phyloP scores from a whole-genome alignment of 257 asterid genomes.

The Catharanthus roseus region DNA sequence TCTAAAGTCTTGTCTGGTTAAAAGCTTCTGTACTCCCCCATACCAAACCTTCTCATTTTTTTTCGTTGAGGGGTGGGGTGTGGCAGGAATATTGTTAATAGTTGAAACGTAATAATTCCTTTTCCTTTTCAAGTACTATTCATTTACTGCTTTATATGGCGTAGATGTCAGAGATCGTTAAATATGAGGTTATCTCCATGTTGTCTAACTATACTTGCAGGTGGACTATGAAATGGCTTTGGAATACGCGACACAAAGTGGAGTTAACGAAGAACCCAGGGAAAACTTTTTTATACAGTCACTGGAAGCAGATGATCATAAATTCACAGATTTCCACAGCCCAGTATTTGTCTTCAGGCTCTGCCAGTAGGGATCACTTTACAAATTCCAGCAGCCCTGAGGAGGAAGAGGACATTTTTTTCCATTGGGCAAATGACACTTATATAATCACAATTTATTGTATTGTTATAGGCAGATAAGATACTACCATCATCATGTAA shows the following conservation, averaged over 20 bases:
- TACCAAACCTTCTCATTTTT: too few species aligned
- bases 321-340: constrained; percentile 44
- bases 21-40: not conserved
- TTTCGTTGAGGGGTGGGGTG: too few species aligned
- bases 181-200: not conserved
- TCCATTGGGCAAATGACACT: not conserved
- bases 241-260: constrained; percentile 87
- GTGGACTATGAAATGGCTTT: constrained; percentile 92
- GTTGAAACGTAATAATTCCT: not conserved
- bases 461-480: not conserved
- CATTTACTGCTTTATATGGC: not conserved
- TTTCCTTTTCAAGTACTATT: not conserved
- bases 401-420: too few species aligned
- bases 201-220: constrained; percentile 30
- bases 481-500: not conserved
- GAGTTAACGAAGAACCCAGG: constrained; percentile 76
- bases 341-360: constrained; percentile 70
- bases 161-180: not conserved
- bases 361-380: constrained; percentile 28
- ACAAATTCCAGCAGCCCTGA: too few species aligned
- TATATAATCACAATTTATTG: not conserved
- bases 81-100: not conserved
- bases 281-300: constrained; percentile 58
- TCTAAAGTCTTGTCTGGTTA: not conserved
- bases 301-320: constrained; percentile 42